Conservation (phyloP, 257 asterid genomes). For the Henckelia pumila region DNA sequence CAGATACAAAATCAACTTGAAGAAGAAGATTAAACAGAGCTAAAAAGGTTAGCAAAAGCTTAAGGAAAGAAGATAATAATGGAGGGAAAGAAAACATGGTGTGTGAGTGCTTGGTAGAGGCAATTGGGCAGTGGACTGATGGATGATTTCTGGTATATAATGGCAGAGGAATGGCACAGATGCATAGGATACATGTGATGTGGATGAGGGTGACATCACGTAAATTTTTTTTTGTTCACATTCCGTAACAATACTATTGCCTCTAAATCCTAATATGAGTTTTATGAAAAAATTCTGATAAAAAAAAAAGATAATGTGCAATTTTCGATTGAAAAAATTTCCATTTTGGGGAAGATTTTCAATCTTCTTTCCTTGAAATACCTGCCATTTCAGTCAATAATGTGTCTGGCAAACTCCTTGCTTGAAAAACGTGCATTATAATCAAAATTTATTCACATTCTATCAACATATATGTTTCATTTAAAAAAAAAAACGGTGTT, state of each 20-base stretch:
- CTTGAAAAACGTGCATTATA: not conserved
- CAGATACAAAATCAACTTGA: not conserved
- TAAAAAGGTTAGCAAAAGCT: conserved; percentile 22
- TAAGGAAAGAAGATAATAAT: conserved; percentile 21
- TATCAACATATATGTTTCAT: too few species aligned
- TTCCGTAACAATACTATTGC: too few species aligned
- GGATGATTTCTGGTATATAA: conserved; percentile 25
- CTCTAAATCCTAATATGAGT: not conserved
- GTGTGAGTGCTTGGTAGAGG: not conserved
- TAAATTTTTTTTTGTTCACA: not conserved
- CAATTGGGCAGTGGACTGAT: conserved; percentile 11
- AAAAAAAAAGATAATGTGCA: not conserved
- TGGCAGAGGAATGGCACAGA: conserved; percentile 21
- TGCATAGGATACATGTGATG: conserved; percentile 35
- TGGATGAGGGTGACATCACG: conserved; percentile 27
- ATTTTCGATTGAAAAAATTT: not conserved
- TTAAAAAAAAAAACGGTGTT: too few species aligned
- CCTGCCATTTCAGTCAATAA: not conserved
- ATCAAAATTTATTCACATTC: too few species aligned
- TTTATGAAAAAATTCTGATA: too few species aligned
- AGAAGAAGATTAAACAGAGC: conserved; percentile 21
- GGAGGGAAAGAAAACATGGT: conserved; percentile 23
- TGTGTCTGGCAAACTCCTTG: not conserved
- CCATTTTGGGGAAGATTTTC: too few species aligned
- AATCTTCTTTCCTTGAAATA: not conserved